These are phyloP conservation scores for Aphanomyces cochlioides DNA, from an alignment of 352 stramenopile species.

Conservation along the genomic window DNA sequence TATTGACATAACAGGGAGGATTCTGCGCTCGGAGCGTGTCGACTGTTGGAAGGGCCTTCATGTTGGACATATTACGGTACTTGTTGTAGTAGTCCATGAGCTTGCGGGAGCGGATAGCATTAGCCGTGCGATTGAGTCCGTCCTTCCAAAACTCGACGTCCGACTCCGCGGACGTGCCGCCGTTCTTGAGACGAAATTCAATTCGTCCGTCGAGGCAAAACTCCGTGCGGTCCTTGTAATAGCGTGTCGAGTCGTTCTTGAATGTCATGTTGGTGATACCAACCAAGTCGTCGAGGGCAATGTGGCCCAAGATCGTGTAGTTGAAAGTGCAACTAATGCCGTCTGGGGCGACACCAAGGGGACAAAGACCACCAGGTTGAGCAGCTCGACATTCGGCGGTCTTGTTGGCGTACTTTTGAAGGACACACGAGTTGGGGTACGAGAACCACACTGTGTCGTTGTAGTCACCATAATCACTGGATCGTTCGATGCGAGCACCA, in stretches of 20 bases:
- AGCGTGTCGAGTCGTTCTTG: conserved; percentile 24
- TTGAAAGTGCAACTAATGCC: conserved; percentile 70
- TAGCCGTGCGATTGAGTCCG: conserved; percentile 40
- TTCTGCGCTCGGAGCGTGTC: conserved; percentile 39
- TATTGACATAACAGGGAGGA: conserved; percentile 53
- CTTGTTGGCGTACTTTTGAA: conserved; percentile 54
- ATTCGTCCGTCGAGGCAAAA: conserved; percentile 49
- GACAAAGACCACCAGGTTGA: conserved; percentile 60
- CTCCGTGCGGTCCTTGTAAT: conserved; percentile 35
- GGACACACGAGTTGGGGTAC: conserved; percentile 68
- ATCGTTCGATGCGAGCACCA: conserved; percentile 43
- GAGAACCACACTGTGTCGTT: conserved; percentile 76
- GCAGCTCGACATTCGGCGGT: conserved; percentile 45
- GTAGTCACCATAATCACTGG: conserved; percentile 57
- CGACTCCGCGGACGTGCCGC: conserved; percentile 11
- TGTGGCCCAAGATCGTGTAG: conserved; percentile 75
- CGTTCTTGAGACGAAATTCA: conserved; percentile 52
- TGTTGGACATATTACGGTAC: conserved; percentile 25
- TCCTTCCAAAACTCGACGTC: conserved; percentile 57
- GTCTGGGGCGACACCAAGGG: conserved; percentile 50
- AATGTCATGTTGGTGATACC: conserved; percentile 63
- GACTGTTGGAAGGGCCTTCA: conserved; percentile 41
- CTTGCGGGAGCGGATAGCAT: conserved; percentile 39
- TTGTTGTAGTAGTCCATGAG: conserved; percentile 50
- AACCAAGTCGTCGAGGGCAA: conserved; percentile 74